Conservation (phyloP, 352 stramenopile genomes). For the Phytophthora fragariae region DNA sequence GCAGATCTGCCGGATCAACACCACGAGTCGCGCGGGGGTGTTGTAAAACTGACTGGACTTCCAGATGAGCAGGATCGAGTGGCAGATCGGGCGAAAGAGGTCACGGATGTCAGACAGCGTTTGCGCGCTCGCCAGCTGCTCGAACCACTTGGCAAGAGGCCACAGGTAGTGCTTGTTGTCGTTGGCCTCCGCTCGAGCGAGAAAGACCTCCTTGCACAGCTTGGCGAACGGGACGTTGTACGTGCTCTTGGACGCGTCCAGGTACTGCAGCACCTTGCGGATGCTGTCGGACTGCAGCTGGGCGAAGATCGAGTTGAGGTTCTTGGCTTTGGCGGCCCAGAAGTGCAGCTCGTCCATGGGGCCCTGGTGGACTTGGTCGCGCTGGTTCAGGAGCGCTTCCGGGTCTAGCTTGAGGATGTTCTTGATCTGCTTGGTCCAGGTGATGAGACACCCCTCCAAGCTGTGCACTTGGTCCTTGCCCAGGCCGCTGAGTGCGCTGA, state of each 20-base stretch:
- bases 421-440: conserved; percentile 96
- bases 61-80: conserved; percentile 91
- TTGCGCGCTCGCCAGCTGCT: conserved; percentile 42
- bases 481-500: conserved; percentile 26
- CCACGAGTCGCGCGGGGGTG: conserved; percentile 85
- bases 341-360: conserved; percentile 91
- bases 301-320: conserved; percentile 93
- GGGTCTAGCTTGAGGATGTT: conserved; percentile 92
- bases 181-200: conserved; percentile 87
- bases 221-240: conserved; percentile 94
- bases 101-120: conserved; percentile 66
- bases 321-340: conserved; percentile 83
- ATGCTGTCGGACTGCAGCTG: conserved; percentile 91
- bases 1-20: conserved; percentile 90
- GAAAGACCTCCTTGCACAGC: conserved; percentile 93
- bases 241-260: conserved; percentile 90
- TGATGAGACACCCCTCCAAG: conserved; percentile 92
- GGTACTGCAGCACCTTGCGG: conserved; percentile 86
- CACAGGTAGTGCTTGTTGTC: conserved; percentile 89
- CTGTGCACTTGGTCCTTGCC: conserved; percentile 87
- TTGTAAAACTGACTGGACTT: conserved; percentile 94
- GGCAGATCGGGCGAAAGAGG: conserved; percentile 88
- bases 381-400: conserved; percentile 74
- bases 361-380: conserved; percentile 63
- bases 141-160: conserved; percentile 75